phyloP scores from a whole-genome alignment of 495 filamentous ascomycete species.

The Penicillium crystallinum region DNA sequence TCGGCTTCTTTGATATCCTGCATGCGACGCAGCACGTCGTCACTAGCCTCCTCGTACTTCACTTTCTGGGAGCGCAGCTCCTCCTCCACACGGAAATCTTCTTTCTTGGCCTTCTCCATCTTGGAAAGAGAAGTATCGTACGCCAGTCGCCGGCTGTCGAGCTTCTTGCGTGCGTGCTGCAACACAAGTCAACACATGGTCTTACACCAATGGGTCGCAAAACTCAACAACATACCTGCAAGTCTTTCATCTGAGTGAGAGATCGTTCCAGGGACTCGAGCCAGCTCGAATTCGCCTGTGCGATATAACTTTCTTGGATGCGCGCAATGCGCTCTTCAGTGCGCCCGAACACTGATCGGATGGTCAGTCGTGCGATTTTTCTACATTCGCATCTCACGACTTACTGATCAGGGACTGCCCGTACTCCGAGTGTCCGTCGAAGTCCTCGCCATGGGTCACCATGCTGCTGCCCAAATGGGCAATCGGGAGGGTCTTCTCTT shows the following conservation, averaged over 20 bases:
- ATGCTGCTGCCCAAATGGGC: conserved; percentile 81
- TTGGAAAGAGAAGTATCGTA: conserved; percentile 89
- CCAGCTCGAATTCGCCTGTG: conserved; percentile 81
- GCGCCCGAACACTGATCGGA: conserved; percentile 60
- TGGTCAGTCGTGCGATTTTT: conserved; percentile 5
- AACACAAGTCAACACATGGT: neutral
- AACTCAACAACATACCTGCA: conserved; percentile 57
- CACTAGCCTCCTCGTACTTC: conserved; percentile 94
- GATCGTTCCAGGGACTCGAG: conserved; percentile 87
- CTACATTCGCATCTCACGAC: conserved; percentile 19
- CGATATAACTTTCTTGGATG: conserved; percentile 79
- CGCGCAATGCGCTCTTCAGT: conserved; percentile 85
- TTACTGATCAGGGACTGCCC: conserved; percentile 79
- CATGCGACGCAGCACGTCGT: conserved; percentile 92
- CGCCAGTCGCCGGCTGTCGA: conserved; percentile 82
- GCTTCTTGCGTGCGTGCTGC: conserved; percentile 73
- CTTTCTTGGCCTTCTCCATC: conserved; percentile 89
- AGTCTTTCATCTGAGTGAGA: conserved; percentile 94
- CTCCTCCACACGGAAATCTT: conserved; percentile 91
- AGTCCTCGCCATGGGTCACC: conserved; percentile 90
- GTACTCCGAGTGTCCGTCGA: conserved; percentile 86
- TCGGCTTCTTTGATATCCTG: conserved; percentile 94
- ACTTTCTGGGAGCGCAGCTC: conserved; percentile 86
- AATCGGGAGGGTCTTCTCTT: conserved; percentile 78
- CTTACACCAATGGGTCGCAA: neutral